Conservation (phyloP, 2,329 filamentous ascomycete species). For the Ceratocystis diversiconidia region DNA sequence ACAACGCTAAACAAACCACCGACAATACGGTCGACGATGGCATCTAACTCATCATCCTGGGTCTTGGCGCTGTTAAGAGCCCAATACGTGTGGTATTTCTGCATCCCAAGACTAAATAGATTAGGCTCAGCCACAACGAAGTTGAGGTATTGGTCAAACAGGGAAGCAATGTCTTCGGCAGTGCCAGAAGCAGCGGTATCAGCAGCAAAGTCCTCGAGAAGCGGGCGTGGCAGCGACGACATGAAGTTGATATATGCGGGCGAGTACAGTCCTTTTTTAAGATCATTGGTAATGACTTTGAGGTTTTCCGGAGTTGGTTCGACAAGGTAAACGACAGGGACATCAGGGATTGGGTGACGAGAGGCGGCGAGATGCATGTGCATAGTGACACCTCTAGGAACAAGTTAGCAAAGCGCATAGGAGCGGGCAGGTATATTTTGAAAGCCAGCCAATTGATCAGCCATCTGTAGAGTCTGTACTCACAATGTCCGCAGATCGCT, state of each 20-base stretch:
- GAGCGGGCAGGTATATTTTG: no score
- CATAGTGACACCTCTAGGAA: constrained; percentile 63
- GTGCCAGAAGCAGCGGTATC: constrained; percentile 75
- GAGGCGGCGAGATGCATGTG: constrained; percentile 54
- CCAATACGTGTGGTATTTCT: constrained; percentile 83
- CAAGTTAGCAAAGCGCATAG: not conserved
- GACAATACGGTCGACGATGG: constrained; percentile 78
- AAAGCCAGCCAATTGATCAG: not conserved
- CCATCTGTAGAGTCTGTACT: not conserved
- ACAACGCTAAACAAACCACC: constrained; percentile 95
- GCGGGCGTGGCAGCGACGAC: constrained; percentile 74
- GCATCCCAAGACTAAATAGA: constrained; percentile 84
- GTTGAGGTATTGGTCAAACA: constrained; percentile 95
- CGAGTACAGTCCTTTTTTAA: constrained; percentile 76
- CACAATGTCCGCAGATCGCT: constrained; percentile 75
- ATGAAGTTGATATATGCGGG: constrained; percentile 96
- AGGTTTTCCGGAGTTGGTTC: constrained; percentile 76
- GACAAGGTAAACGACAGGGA: constrained; percentile 90
- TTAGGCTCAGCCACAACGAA: constrained; percentile 94
- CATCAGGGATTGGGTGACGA: constrained; percentile 85
- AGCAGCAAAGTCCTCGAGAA: constrained; percentile 87
- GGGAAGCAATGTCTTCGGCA: constrained; percentile 76
- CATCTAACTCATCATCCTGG: constrained; percentile 77
- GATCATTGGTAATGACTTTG: constrained; percentile 67
- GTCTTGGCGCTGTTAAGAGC: constrained; percentile 89